Conservation (phyloP, 108 stramenopile species). For the Pseudonitzschia multistriata region DNA sequence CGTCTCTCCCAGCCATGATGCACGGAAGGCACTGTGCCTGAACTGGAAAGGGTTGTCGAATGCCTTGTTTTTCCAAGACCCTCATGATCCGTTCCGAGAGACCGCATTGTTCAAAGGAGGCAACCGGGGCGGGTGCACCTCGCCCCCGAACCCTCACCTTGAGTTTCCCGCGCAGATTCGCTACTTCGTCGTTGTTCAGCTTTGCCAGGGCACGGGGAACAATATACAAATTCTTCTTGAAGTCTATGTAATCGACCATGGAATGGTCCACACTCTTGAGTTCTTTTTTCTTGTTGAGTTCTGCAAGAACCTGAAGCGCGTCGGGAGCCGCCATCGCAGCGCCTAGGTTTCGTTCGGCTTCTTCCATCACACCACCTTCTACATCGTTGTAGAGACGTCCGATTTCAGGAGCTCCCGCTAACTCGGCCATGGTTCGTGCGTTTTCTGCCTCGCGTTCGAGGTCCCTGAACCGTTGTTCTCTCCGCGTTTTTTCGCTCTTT, state of each 20-base stretch:
- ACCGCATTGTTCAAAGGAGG: slow-evolving; percentile 90
- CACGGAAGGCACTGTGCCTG: slow-evolving; percentile 98
- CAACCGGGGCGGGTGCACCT: slow-evolving; percentile 92
- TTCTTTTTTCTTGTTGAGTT: slow-evolving; percentile 93
- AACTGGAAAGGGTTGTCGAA: slow-evolving; percentile 90
- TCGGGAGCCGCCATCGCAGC: slow-evolving; percentile 77
- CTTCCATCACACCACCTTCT: slow-evolving; percentile 91
- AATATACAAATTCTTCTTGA: slow-evolving; percentile 94
- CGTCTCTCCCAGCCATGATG: slow-evolving; percentile 97
- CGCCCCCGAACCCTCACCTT: slow-evolving; percentile 88
- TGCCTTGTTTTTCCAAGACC: slow-evolving; percentile 64
- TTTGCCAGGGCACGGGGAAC: slow-evolving; percentile 80
- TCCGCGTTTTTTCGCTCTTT: slow-evolving; percentile 77
- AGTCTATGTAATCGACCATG: slow-evolving; percentile 82
- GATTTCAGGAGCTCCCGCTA: slow-evolving; percentile 57
- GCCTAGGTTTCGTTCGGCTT: slow-evolving; percentile 82
- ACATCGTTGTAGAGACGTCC: slow-evolving; percentile 80
- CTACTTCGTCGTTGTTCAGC: slow-evolving; percentile 67
- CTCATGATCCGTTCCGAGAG: slow-evolving; percentile 82
- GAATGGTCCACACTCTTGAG: slow-evolving; percentile 93
- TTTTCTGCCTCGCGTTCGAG: slow-evolving; percentile 70
- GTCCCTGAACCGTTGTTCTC: slow-evolving; percentile 64
- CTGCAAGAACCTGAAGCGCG: slow-evolving; percentile 89
- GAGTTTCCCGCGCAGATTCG: slow-evolving; percentile 66
- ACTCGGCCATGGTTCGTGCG: slow-evolving; percentile 49